Base-by-base conservation (phyloP, 2,329 filamentous ascomycete species). In the Allantophomopsis lycopodina region DNA sequence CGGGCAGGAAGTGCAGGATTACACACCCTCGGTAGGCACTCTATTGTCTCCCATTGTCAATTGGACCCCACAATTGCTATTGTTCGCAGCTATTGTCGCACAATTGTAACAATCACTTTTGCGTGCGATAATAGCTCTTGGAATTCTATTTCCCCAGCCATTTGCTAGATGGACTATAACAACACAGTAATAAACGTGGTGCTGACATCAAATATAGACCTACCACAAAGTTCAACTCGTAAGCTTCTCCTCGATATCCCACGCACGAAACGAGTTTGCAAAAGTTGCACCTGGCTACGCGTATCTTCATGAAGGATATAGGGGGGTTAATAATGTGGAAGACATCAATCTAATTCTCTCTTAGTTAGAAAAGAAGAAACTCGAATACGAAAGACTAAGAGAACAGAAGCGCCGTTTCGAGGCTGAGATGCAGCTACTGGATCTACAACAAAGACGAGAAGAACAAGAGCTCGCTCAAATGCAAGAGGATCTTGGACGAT, bases 291-390 rank as follows among this genome's bases (percentile, higher is more conserved):
- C 23, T 20, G 18, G 11, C 23, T 28, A 28, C 8, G 10, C 7
- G 3, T 28, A 6, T 28, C 8, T 28, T 28, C 10, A 8, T 12
- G 23, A 28, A 28, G 23, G 7, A 28, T 10, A 8, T 28, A 12
- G 3, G 7, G 23, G 5, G 23, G 10, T 3, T 10, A 28, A 28
- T 12, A 28, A 28, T 8, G 8, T 28, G 23, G 11, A 28, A 12
- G 7, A 10, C n/a, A 8, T 12, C 11, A 6, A 28, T 12, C 42
- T 35, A 12, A 28, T 12, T 28, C 23, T 36, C 42, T 38, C 41
- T 43, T 60, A 95, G 88, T 76, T 94, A 56, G 88, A 94, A 59
- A 91, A 91, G 63, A 94, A 94, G 63, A 86, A 87, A 55, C 68
- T 84, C 55, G 87, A 94, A 60, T 93, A 93, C 64, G 89, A 96